A percentile compares a stretch with the other conserved stretches of the same genome.
These are phyloP conservation scores for Citrus inodora DNA, from an alignment of 345 rosid genomes.

Conservation along the genomic window DNA sequence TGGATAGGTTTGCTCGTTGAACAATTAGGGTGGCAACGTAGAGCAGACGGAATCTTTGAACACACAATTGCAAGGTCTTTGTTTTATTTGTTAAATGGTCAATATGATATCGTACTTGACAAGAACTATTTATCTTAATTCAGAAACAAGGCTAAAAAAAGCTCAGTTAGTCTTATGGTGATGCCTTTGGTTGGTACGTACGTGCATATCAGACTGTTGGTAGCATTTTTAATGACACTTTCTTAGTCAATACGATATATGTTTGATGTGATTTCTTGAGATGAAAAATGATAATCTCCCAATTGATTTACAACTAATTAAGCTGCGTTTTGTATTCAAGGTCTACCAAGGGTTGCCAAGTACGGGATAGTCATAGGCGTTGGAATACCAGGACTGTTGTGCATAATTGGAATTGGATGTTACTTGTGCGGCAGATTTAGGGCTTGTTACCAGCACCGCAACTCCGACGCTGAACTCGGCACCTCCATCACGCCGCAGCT, in stretches of 20 bases:
- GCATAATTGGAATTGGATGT: constrained; percentile 32
- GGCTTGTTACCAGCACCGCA: neutral
- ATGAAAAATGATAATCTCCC: neutral
- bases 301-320: neutral
- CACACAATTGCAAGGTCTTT: neutral
- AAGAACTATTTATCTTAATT: neutral
- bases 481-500: neutral
- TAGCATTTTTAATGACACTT: neutral
- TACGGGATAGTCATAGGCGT: constrained; percentile 46
- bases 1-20: neutral
- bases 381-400: constrained; percentile 47
- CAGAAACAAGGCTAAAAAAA: neutral
- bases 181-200: too few relatives aligned
- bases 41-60: neutral
- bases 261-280: neutral
- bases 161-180: too few relatives aligned
- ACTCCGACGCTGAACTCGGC: neutral
- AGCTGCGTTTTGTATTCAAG: constrained; percentile 2
- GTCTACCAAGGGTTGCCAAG: constrained; percentile 39
- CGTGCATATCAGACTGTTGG: too few relatives aligned
- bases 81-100: neutral
- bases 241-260: neutral
- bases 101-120: neutral
- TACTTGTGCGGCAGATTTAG: constrained; percentile 23
- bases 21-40: neutral